Evolutionary conservation across 208 protist genomes (phyloP), one percentile per base, ranked within the genome.

Genomic region (Wallacemonas collosoma): DNA sequence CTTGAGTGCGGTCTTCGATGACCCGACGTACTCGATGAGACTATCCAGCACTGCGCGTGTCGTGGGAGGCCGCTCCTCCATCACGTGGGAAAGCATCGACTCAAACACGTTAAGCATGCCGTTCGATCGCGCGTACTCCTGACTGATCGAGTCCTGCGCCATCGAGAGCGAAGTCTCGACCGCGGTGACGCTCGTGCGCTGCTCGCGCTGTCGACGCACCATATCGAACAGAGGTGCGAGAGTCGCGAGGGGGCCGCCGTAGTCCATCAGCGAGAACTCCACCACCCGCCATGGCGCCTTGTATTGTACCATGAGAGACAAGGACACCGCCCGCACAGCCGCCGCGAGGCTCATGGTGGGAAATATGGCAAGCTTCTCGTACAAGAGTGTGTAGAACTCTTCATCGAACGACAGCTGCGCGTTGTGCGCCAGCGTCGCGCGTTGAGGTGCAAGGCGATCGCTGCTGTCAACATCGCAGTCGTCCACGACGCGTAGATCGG

Each of bases 21-120:
- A 62, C 38, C 86, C 79, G 35, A 91, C 66, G 68, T 71, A 90
- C 35, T 79, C 73, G 43, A 95, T 85, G 40, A 95, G 76, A 51
- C 77, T 77, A 38, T 91, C 84, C 11, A 93, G 71, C 66, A 89
- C 79, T 26, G 76, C 80, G 2, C 56, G 65, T 73, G 88, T 76
- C 2, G 79, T 81, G 1, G 55, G 54, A 3, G 90, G 87, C 45
- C 75, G 71, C 12, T 73, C 57, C 45, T 76, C 71, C 66, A 88
- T 62, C 50, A 91, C 50, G 53, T 77, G 77, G 3, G 76, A 67
- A 15, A 93, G 68, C 74, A 95, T 80, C 55, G 83, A 76, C 62
- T 95, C 81, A 57, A 87, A 93, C 40, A 95, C 61, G 44, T 83
- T 82, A 39, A 90, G 80, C 50, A 95, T 75, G 45, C 71, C 84